Evolutionary conservation across 345 rosid species (phyloP).

Genomic region (Carallia brachiata): DNA sequence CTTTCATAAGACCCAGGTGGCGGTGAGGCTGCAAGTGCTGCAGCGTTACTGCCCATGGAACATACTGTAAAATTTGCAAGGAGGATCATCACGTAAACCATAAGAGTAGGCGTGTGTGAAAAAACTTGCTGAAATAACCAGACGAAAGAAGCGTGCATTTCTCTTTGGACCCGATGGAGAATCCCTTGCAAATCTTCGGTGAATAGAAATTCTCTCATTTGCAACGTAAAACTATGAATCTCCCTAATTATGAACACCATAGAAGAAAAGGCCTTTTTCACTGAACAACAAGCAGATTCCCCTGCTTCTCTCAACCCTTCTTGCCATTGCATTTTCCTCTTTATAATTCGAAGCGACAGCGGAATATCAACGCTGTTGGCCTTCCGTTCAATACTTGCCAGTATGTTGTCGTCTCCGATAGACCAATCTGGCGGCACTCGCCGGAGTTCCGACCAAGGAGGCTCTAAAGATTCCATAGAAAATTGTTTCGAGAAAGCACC

Average conservation of each 20-base stretch:
- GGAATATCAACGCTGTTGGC: conserved; percentile 85
- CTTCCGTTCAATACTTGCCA: conserved; percentile 67
- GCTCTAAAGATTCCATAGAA: conserved; percentile 21
- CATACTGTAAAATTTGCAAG: conserved; percentile 81
- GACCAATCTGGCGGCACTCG: conserved; percentile 28
- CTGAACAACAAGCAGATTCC: conserved; percentile 61
- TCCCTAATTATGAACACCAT: conserved; percentile 93
- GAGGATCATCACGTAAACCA: conserved; percentile 89
- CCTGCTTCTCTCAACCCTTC: conserved; percentile 61
- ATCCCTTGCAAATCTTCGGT: conserved; percentile 73
- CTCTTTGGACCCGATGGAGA: conserved; percentile 62
- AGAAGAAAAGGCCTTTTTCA: conserved; percentile 84
- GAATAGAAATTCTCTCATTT: conserved; percentile 64
- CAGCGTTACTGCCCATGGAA: conserved; percentile 56
- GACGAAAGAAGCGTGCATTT: conserved; percentile 83
- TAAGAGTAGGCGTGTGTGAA: conserved; percentile 85
- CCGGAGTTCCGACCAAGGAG: conserved; percentile 33
- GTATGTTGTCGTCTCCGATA: conserved; percentile 27
- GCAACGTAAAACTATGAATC: conserved; percentile 68
- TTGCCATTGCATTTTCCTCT: conserved; percentile 72
- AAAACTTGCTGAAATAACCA: conserved; percentile 94
- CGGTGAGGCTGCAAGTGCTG: conserved; percentile 55
- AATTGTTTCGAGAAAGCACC: conserved; percentile 1
- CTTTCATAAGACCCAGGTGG: conserved; percentile 27
- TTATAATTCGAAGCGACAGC: conserved; percentile 69